Conservation (phyloP, 2,329 filamentous ascomycete genomes). For the Raffaelea ambrosiae region DNA sequence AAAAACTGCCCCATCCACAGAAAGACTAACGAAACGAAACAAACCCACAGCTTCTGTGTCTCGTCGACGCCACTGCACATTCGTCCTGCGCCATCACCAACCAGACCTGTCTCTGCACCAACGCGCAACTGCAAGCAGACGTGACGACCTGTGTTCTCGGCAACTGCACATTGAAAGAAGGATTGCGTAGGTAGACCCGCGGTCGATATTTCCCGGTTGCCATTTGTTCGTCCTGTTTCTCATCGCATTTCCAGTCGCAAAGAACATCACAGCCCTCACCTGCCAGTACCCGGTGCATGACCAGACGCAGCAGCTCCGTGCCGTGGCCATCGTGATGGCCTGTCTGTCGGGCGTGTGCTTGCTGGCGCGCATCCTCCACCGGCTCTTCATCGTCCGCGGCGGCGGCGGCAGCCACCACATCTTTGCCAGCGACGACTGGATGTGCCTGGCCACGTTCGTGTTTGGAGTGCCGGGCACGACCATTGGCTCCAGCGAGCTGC, state of each 20-base stretch:
- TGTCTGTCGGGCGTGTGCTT: slow-evolving; percentile 26
- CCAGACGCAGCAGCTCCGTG: slow-evolving; percentile 22
- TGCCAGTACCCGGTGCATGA: slow-evolving; percentile 16
- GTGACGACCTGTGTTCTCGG: slow-evolving; percentile 2
- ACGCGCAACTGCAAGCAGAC: neutral
- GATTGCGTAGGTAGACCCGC: slow-evolving; percentile 1
- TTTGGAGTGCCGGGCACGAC: slow-evolving; percentile 18
- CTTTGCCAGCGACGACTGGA: slow-evolving; percentile 27
- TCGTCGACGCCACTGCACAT: neutral
- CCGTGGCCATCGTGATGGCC: slow-evolving; percentile 20
- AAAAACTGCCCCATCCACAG: too few species aligned
- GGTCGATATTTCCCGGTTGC: neutral
- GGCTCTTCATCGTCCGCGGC: slow-evolving; percentile 20
- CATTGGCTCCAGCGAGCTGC: slow-evolving; percentile 20
- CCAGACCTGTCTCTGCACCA: slow-evolving; percentile 8
- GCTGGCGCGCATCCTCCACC: slow-evolving; percentile 25
- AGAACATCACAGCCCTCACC: slow-evolving; percentile 15
- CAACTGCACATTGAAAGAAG: slow-evolving; percentile 8
- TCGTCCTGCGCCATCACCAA: slow-evolving; percentile 3
- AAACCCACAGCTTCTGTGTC: too few species aligned
- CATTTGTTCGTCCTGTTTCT: slow-evolving; percentile 5
- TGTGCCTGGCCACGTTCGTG: slow-evolving; percentile 19
- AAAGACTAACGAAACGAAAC: too few species aligned
- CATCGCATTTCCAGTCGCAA: slow-evolving; percentile 7
- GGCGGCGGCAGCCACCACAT: too few species aligned